Base-by-base conservation (phyloP, 208 protist genomes). In the Acanthamoeba lenticulata region DNA sequence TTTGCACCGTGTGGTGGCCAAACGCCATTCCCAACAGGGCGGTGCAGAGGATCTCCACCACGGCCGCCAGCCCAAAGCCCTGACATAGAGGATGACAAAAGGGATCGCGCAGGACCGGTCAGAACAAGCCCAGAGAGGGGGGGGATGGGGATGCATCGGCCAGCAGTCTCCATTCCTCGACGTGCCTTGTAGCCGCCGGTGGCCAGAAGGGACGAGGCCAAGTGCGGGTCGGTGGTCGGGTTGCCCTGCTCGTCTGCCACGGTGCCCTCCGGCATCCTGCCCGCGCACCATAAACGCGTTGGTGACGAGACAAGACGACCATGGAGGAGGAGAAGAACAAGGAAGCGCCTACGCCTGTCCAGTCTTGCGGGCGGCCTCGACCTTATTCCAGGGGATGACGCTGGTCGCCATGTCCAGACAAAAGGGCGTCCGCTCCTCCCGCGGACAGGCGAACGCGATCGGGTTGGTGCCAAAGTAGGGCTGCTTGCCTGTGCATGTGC, bases 341-440 rank as follows among this genome's bases (percentile, higher is more conserved):
- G 55, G 24, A 27, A 7, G 6, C 1, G 34, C 7, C 1, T 83
- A 83, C 74, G 11, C 17, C 52, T 83, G 45, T 13, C 40, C 74
- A 17, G 74, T 83, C 40, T 83, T 83, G 24, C 74, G 21, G 21
- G 74, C 74, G 11, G 74, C 74, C 44, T 83, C 74, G 74, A 83
- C 74, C 40, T 83, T 83, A n/a, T 83, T 83, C 74, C 74, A 83
- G 74, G 74, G 74, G 7, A 83, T 83, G 40, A 83, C 32, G 74
- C 40, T 83, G 36, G 74, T 83, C 40, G 74, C 74, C 74, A 83
- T 83, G 74, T 83, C 74, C 13, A 83, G 42, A 40, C 74, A 83
- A 40, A 83, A 83, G 15, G 74, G 74, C 44, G 7, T 40, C 17
- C 32, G 45, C 42, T 83, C 74, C 42, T 49, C 24, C 2, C 74